phyloP scores from a whole-genome alignment of 257 asterid genomes.

The Schizonepeta tenuifolia region DNA sequence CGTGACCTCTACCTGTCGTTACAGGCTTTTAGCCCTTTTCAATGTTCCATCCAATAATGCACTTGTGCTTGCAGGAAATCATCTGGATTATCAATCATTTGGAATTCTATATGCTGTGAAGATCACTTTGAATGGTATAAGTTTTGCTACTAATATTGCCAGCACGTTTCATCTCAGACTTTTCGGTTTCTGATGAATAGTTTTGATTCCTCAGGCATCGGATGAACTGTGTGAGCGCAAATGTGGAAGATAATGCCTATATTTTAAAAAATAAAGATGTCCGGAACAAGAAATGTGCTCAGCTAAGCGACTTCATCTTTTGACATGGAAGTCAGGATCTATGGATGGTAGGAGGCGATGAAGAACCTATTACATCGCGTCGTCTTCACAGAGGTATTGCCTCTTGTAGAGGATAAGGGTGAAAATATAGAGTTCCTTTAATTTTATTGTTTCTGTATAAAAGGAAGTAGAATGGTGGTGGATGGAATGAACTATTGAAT shows the following conservation, averaged over 20 bases:
- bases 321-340: constrained; percentile 36
- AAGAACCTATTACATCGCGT: neutral
- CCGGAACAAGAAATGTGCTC: constrained; percentile 37
- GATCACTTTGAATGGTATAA: constrained; percentile 90
- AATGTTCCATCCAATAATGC: neutral
- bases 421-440: no score
- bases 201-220: constrained; percentile 65
- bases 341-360: neutral
- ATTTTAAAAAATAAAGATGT: constrained; percentile 42
- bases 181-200: constrained; percentile 9
- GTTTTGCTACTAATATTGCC: constrained; percentile 16
- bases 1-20: neutral
- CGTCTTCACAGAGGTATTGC: neutral
- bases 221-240: constrained; percentile 70
- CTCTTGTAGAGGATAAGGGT: neutral
- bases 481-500: no score
- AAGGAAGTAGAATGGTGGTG: no score
- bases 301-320: constrained; percentile 75
- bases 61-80: constrained; percentile 60
- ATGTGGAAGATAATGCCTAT: constrained; percentile 69
- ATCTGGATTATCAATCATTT: constrained; percentile 75
- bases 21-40: neutral
- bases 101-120: constrained; percentile 85
- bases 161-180: neutral
- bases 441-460: no score